Percentiles rank a stretch among this genome's conserved stretches.
Conservation (phyloP, 148 eudicot genomes). For the Euryodendron excelsum region DNA sequence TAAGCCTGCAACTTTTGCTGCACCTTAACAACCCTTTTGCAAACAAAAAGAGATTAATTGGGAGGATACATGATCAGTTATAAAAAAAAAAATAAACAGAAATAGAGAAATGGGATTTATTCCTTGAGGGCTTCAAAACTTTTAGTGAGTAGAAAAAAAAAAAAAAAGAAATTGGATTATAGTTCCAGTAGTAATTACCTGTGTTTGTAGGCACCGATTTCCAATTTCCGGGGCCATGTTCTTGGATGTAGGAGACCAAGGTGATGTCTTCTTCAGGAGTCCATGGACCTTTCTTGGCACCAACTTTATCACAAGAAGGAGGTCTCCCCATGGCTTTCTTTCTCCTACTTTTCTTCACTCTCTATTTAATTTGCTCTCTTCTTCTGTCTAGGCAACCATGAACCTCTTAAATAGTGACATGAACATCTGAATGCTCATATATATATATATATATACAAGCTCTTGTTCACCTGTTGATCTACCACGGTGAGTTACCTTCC, state of each 20-base stretch:
- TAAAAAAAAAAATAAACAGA: too few relatives aligned
- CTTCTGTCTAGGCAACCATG: constrained; percentile 16
- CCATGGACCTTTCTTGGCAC: constrained; percentile 59
- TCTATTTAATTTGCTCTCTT: not conserved
- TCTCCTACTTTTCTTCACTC: constrained; percentile 18
- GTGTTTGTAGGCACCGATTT: constrained; percentile 53
- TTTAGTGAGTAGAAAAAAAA: too few relatives aligned
- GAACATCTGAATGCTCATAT: constrained; percentile 22
- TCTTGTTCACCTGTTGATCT: constrained; percentile 3
- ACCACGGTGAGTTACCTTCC: too few relatives aligned
- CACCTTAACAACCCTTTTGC: constrained; percentile 49
- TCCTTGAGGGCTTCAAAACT: too few relatives aligned
- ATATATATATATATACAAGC: constrained; percentile 19
- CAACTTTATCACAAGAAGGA: constrained; percentile 49
- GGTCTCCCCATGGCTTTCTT: constrained; percentile 50
- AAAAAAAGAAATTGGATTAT: not conserved
- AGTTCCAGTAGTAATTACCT: constrained; percentile 19
- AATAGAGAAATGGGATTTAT: too few relatives aligned
- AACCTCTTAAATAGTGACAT: constrained; percentile 8
- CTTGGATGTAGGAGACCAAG: constrained; percentile 53
- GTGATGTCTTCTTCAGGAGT: constrained; percentile 59
- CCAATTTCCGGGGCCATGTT: constrained; percentile 60
- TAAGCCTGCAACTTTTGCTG: constrained; percentile 58
- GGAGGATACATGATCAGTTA: too few relatives aligned
- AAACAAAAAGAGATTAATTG: not conserved